These are phyloP conservation scores for Inonotus hispidus DNA, from an alignment of 1,284 basidiomycete genomes.

Conservation along the genomic window DNA sequence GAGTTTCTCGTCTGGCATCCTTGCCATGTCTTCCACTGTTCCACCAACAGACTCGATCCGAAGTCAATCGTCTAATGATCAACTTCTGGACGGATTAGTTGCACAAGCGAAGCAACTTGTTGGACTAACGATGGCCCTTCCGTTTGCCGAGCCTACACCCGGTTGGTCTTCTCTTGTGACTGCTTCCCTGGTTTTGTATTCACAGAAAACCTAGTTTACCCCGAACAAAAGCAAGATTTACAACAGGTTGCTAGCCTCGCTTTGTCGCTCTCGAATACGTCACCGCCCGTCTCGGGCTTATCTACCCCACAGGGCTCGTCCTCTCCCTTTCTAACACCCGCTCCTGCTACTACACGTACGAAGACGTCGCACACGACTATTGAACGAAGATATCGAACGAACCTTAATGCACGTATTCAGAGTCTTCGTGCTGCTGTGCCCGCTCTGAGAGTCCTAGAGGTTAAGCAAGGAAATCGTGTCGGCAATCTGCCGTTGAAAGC, in stretches of 20 bases:
- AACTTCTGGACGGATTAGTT: slow-evolving; percentile 14
- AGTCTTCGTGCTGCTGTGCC: slow-evolving; percentile 79
- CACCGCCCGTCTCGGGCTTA: slow-evolving; percentile 22
- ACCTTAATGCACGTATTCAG: slow-evolving; percentile 85
- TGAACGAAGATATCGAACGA: slow-evolving; percentile 85
- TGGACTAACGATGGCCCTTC: slow-evolving; percentile 16
- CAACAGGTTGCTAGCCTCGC: slow-evolving; percentile 21
- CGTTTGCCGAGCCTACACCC: slow-evolving; percentile 13
- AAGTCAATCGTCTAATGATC: slow-evolving; percentile 2
- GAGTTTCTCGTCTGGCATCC: not conserved
- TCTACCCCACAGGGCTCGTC: slow-evolving; percentile 29
- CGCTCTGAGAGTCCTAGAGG: slow-evolving; percentile 63
- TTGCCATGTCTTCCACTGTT: not conserved
- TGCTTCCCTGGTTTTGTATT: not conserved
- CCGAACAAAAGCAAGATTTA: slow-evolving; percentile 17
- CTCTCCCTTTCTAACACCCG: slow-evolving; percentile 26
- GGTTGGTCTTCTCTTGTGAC: slow-evolving; percentile 22
- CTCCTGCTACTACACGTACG: slow-evolving; percentile 39
- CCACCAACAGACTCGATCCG: not conserved
- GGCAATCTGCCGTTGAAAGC: slow-evolving; percentile 34
- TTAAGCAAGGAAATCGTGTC: slow-evolving; percentile 44
- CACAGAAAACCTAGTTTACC: not conserved
- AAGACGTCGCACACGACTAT: slow-evolving; percentile 90
- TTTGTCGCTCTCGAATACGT: slow-evolving; percentile 26
- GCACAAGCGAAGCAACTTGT: slow-evolving; percentile 13